Base-by-base conservation (phyloP, 352 stramenopile genomes). In the Pythium aristosporum region DNA sequence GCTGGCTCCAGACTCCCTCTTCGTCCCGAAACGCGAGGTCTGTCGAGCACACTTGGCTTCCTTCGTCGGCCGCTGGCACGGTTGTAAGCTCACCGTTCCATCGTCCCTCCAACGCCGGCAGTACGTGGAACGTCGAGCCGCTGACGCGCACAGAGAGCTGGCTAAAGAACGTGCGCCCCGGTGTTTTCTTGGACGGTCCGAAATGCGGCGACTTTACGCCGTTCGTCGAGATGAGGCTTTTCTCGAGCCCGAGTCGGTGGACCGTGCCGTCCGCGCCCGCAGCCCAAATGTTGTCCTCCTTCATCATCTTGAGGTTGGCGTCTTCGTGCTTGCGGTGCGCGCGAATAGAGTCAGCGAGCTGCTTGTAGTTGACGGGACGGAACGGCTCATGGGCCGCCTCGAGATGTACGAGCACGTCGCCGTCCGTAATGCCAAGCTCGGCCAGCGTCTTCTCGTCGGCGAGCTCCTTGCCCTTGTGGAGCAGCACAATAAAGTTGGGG, bases 231-330 rank as follows among this genome's bases (percentile, higher is more conserved):
- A 95, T 87, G 61, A 95, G 76, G 52, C 85, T 93, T 72, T 94
- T 92, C 61, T 95, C 85, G 60, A 94, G 71, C 12, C 87, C 87
- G 7, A 95, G 63, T 13, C 86, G 82, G 60, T 92, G 87, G 60
- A 95, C 80, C 7, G 80, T 95, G 48, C 87, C 87, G 39, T 95
- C 87, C 69, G 80, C 55, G 15, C 82, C 75, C 1, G 87, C 87
- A 21, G 87, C 87, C 87, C 87, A 96, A 44, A 94, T 93, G 59
- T 94, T 94, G 63, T 96, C 87, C 75, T 94, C 79, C 71, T 92
- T 89, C 65, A 88, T 80, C 77, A 94, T 91, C 69, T 92, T 87
- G 57, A 94, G 56, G 63, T 92, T 92, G 16, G 77, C 64, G 61
- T 93, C 82, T 57, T 96, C 85, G 57, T 96, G 85, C 68, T 86